Evolutionary conservation across 441 rosid genomes (phyloP), one percentile per base, ranked within the genome.

Genomic region (Jatropha podagrica): DNA sequence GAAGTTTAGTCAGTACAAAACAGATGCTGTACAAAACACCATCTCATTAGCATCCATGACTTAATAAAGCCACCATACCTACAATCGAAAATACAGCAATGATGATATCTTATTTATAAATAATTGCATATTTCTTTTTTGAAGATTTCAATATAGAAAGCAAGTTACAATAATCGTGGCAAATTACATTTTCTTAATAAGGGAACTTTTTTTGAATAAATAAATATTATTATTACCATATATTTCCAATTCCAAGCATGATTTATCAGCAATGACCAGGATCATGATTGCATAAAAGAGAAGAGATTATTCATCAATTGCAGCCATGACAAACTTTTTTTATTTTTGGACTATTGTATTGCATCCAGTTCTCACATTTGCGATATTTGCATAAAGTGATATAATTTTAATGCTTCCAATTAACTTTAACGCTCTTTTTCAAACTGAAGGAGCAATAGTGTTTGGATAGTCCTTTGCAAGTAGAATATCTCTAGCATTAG

Each of bases 1-100:
- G 58, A 48, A 75, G 27, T 18, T 55, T 23, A 46, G 42, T 75
- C 54, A 41, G 62, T 68, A 26, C 40, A 71, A 56, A 23, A 44
- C 3, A 78, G 68, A 38, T 27, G 37, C 46, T 46, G 23, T 7
- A 18, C 4, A 49, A 40, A 61, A 46, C 18, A 60, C 51, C 42
- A 5, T 18, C 71, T 7, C 17, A 46, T n/a, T n/a, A 7, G 32
- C 54, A 20, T 61, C 13, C 27, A 20, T 13, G n/a, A 48, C 18
- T 41, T 38, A 41, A 71, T 41, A 51, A 56, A 17, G 20, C 67
- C 44, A 44, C 46, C 38, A 37, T 14, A 56, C 17, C 38, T 2
- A 12, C 18, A 9, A 48, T 32, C 51, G 68, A 48, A 15, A 60
- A 72, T n/a, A 48, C 0, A 17, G 15, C 4, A 4, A 65, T 20